Evolutionary conservation across 306 rosid species (phyloP).

Genomic region (Begonia masoniana): DNA sequence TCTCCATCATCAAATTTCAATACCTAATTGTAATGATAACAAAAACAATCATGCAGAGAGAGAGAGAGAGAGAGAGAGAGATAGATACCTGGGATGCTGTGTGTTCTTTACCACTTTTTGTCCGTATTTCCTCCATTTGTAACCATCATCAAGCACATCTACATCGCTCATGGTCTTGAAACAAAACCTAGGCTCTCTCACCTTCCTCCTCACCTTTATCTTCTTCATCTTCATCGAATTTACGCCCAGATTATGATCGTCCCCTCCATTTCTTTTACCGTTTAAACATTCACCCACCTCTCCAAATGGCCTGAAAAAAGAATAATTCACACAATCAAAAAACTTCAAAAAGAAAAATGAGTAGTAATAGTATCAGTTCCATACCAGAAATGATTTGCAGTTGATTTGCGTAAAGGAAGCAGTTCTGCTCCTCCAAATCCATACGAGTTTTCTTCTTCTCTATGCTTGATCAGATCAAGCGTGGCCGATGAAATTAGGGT

Average conservation of each 20-base stretch:
- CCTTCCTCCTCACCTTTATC: conserved; percentile 79
- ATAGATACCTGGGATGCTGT: conserved; percentile 97
- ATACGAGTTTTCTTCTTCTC: conserved; percentile 14
- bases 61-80: no score
- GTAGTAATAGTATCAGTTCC: not conserved
- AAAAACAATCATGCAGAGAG: conserved; percentile 24
- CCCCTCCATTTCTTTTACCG: conserved; percentile 26
- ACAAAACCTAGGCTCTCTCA: conserved; percentile 96
- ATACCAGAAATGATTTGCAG: conserved; percentile 25
- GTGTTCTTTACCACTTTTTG: conserved; percentile 99
- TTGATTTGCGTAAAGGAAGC: conserved; percentile 73
- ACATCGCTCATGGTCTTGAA: conserved; percentile 96
- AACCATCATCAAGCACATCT: conserved; percentile 96
- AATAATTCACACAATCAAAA: not conserved
- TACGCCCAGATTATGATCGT: conserved; percentile 30
- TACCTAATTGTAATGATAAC: conserved; percentile 17
- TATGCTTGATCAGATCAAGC: conserved; percentile 22
- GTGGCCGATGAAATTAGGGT: conserved; percentile 43
- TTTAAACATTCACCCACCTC: conserved; percentile 37
- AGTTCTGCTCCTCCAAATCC: conserved; percentile 44
- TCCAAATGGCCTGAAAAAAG: conserved; percentile 46
- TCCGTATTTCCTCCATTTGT: conserved; percentile 99
- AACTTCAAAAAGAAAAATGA: not conserved
- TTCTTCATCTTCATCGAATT: conserved; percentile 81
- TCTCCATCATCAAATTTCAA: not conserved